Evolutionary conservation across 805 yeast species (phyloP).

Genomic region (Millerozyma miso): DNA sequence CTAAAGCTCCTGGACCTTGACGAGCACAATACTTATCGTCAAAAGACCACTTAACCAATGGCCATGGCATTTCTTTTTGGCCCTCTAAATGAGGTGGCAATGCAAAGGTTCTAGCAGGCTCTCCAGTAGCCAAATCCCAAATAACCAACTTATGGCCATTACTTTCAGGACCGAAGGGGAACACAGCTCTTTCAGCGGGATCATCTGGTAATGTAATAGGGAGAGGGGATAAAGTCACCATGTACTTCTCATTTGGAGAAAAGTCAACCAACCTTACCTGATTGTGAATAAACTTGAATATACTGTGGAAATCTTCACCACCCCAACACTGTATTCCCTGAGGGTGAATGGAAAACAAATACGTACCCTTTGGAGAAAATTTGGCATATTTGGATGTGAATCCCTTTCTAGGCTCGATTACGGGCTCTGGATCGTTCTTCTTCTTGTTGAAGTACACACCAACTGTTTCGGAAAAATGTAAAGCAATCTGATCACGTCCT

Average conservation of each 20-base stretch:
- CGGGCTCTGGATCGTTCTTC: conserved; percentile 69
- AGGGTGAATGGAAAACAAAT: conserved; percentile 79
- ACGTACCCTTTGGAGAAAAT: conserved; percentile 93
- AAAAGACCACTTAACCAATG: conserved; percentile 90
- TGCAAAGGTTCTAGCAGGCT: conserved; percentile 86
- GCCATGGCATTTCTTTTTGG: conserved; percentile 83
- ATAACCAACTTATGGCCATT: conserved; percentile 91
- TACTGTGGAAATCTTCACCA: conserved; percentile 70
- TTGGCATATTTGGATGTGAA: conserved; percentile 87
- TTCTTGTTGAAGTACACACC: conserved; percentile 85
- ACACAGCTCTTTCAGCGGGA: conserved; percentile 61
- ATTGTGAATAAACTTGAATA: conserved; percentile 79
- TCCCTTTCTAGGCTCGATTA: conserved; percentile 70
- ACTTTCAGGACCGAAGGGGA: conserved; percentile 82
- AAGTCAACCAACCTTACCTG: conserved; percentile 87
- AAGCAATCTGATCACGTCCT: conserved; percentile 85
- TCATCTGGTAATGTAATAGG: conserved; percentile 65
- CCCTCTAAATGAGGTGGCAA: conserved; percentile 69
- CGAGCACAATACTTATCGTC: conserved; percentile 94
- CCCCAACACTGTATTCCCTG: conserved; percentile 98
- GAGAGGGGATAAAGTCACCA: conserved; percentile 85
- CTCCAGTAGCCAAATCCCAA: conserved; percentile 85
- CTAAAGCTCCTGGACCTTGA: conserved; percentile 87
- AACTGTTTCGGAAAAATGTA: conserved; percentile 76
- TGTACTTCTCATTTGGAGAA: conserved; percentile 85